Base-by-base conservation (phyloP, 805 yeast genomes). In the Debaryomyces castellii region DNA sequence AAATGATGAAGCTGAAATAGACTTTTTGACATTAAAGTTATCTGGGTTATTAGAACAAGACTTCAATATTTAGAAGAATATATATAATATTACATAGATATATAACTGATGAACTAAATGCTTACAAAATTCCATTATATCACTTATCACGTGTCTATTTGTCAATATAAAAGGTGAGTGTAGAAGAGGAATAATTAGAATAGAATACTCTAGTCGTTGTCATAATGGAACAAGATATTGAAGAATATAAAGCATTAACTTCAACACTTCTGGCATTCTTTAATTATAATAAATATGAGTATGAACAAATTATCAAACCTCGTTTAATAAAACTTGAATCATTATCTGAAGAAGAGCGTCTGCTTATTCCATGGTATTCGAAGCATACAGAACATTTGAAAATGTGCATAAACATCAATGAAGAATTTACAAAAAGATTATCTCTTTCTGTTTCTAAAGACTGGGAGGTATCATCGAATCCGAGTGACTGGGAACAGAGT, bases 321-420 rank as follows among this genome's bases (percentile, higher is more conserved):
- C 57, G 73, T 14, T 38, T 50, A 7, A 47, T 59, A 35, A 63
- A 61, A 45, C 56, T 51, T 35, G 49, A 46, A 14, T 51, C 66
- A 5, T 58, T 83, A 5, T 46, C 75, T 0, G 39, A 39, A 0
- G 63, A 64, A 4, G 86, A 83, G 33, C 58, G 69, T 46, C 40
- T 41, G 10, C 57, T 78, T 3, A 37, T 83, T 1, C 74, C 81
- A 0, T 82, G 85, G 84, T 79, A 73, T 55, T 67, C 66, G 0
- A 40, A 58, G 6, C 73, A 81, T 52, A 51, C 77, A 1, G 54
- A 59, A 2, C 59, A 71, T 18, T 45, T 82, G 21, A 64, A 62
- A 28, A 63, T 65, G 39, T 73, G 81, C 28, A 69, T 82, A 14
- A 62, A 59, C 1, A 58, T 67, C 33, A 83, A 83, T 54, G 69